A percentile compares a stretch with the other conserved stretches of the same genome.
Conservation (phyloP, 202 grass and related monocot species). For the Hordeum pubiflorum region DNA sequence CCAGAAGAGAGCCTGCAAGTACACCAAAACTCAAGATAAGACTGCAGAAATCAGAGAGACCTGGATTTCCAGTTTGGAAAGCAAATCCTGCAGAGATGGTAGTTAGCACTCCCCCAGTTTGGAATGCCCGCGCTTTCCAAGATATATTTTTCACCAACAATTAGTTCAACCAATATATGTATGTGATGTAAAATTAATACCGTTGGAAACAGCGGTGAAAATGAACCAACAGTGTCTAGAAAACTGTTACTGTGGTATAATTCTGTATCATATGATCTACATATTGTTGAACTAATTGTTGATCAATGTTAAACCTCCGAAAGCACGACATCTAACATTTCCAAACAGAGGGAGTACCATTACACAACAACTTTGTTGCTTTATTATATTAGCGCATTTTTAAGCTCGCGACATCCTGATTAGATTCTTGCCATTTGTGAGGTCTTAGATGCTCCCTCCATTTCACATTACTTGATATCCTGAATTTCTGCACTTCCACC, state of each 20-base stretch:
- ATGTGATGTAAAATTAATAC: neutral
- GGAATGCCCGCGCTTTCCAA: neutral
- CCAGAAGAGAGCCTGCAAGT: slow-evolving; percentile 89
- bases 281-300: neutral
- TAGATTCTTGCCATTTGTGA: neutral
- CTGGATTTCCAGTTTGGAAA: too few species aligned
- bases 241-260: neutral
- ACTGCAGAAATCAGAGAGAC: neutral
- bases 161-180: neutral
- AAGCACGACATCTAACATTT: neutral
- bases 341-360: neutral
- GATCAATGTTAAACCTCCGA: neutral
- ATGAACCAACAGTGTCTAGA: neutral
- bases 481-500: neutral
- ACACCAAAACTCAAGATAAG: slow-evolving; percentile 21
- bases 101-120: neutral
- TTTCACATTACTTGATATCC: neutral
- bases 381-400: neutral
- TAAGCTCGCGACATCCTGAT: neutral
- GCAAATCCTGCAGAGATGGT: neutral
- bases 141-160: neutral
- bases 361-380: neutral
- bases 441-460: neutral
- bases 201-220: neutral
- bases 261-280: neutral